phyloP scores from a whole-genome alignment of 2,329 filamentous ascomycete species.

The Dactylonectria estremocensis region DNA sequence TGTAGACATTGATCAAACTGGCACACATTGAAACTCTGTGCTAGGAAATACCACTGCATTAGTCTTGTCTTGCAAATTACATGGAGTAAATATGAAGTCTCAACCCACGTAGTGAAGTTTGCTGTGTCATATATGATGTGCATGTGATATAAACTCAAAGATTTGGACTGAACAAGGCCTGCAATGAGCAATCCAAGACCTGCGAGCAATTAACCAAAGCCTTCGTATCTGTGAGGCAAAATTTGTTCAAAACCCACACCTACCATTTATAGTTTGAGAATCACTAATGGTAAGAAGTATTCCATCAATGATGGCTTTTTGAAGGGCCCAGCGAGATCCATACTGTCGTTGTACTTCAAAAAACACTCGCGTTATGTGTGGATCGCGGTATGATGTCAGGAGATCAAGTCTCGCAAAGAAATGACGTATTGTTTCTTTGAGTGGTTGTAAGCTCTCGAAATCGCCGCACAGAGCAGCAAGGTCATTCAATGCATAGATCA shows the following conservation, averaged over 20 bases:
- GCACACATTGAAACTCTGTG: slow-evolving; percentile 15
- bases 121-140: slow-evolving; percentile 23
- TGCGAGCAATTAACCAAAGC: neutral
- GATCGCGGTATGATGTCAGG: too few species aligned
- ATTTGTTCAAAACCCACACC: neutral
- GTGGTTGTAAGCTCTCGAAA: neutral
- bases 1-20: slow-evolving; percentile 2
- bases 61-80: neutral
- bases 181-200: neutral
- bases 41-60: neutral
- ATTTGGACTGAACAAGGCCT: slow-evolving; percentile 11
- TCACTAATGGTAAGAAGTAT: slow-evolving; percentile 16
- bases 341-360: neutral
- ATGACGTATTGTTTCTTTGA: neutral
- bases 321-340: neutral
- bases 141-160: slow-evolving; percentile 19
- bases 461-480: neutral
- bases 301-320: slow-evolving; percentile 1
- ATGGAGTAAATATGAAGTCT: neutral
- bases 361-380: neutral
- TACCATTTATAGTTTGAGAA: slow-evolving; percentile 17
- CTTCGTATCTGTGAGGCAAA: neutral
- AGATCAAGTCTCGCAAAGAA: neutral
- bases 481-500: neutral
- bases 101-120: slow-evolving; percentile 17